Evolutionary conservation across 768 basidiomycete genomes (phyloP), one percentile per base, ranked within the genome.

Genomic region (Termitomyces sp.): DNA sequence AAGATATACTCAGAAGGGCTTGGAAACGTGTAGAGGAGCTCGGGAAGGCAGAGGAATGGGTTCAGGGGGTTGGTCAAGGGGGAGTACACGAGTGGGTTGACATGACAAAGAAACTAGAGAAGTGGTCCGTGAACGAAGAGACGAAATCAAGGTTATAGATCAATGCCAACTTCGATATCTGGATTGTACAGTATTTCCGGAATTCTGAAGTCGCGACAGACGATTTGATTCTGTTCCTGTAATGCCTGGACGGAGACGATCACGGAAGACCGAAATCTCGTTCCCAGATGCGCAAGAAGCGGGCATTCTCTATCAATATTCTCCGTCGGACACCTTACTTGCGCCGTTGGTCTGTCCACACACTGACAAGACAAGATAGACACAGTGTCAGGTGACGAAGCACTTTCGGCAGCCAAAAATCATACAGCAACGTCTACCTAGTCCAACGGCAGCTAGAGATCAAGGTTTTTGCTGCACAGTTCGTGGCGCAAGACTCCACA

Each of bases 51-150:
- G 77, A 77, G 36, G 71, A 73, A 18, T 88, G 84, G 84, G 74
- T 88, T 24, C 71, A 71, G 53, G 86, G 79, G 2, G 81, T 90
- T n/a, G 88, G 89, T 1, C 68, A 77, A 65, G 73, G 74, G 20
- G 83, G 81, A 30, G 54, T 65, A 5, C 68, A 80, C 33, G 86
- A 90, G 60, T 92, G 90, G 90, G 74, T 84, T 10, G 78, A 76
- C 30, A 57, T 79, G 53, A 65, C 77, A 65, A 62, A 65, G 55
- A 68, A 63, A 52, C 61, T 81, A 48, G 50, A 74, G 18, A 61
- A 60, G 45, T 71, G 67, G 63, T 71, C 65, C 3, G 59, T 72
- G 44, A 69, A 70, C 26, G 52, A 63, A 55, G 60, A 60, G 0
- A 55, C 50, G 28, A 63, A 56, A 48, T 41, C 65, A 10, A 33